Evolutionary conservation across 2,329 filamentous ascomycete species (phyloP).

Genomic region (Epichloe sp.): DNA sequence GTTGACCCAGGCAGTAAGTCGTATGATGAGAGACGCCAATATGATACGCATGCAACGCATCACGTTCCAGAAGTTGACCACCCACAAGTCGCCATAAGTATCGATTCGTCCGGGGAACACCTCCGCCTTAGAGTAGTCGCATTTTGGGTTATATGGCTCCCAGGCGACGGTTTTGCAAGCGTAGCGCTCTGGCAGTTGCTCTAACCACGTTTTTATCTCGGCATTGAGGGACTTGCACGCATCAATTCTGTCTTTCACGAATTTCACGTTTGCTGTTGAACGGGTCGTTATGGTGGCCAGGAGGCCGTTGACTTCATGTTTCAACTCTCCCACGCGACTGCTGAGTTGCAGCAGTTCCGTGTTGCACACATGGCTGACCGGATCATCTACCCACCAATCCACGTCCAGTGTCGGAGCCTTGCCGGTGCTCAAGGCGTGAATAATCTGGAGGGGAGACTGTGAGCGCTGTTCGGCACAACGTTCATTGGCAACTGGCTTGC

Average conservation of each 20-base stretch:
- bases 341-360: conserved; percentile 35
- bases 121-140: conserved; percentile 38
- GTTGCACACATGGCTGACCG: conserved; percentile 32
- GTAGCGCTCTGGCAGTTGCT: conserved; percentile 34
- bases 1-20: conserved; percentile 46
- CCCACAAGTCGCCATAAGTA: conserved; percentile 44
- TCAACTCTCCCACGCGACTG: conserved; percentile 39
- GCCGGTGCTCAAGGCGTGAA: conserved; percentile 40
- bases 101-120: conserved; percentile 49
- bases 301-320: conserved; percentile 36
- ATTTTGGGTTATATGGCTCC: conserved; percentile 38
- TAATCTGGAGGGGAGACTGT: conserved; percentile 26
- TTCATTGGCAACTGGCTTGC: too few relatives aligned
- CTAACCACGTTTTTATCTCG: conserved; percentile 37
- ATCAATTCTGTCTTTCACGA: conserved; percentile 37
- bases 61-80: conserved; percentile 42
- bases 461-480: background rate
- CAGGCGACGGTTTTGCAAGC: conserved; percentile 38
- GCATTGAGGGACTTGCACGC: conserved; percentile 38
- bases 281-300: conserved; percentile 29
- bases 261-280: conserved; percentile 33
- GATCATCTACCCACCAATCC: conserved; percentile 45
- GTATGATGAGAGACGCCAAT: conserved; percentile 38
- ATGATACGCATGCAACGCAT: conserved; percentile 38
- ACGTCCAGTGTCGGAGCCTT: conserved; percentile 37